phyloP scores from a whole-genome alignment of 345 rosid species.

The Citrus cavaleriei region DNA sequence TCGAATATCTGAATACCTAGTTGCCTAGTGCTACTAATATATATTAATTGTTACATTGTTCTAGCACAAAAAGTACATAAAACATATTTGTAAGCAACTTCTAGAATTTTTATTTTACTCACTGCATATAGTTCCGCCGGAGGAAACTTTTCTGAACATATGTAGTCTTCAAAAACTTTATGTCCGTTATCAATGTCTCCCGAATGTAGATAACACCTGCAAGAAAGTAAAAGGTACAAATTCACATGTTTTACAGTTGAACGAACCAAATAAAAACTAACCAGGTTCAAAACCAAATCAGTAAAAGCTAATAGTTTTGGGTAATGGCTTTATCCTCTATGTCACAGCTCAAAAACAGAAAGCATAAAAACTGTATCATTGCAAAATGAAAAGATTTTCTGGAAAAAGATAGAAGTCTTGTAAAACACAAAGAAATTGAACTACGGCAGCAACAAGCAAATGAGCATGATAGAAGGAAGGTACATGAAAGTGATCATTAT shows the following conservation, averaged over 20 bases:
- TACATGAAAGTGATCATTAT: not conserved
- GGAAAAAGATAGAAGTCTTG: not conserved
- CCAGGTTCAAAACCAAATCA: not conserved
- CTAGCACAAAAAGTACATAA: not conserved
- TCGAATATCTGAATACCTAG: not conserved
- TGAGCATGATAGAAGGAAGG: not conserved
- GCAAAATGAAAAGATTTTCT: not conserved
- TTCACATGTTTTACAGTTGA: not conserved
- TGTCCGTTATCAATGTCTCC: conserved; percentile 73
- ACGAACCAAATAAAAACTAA: conserved; percentile 3
- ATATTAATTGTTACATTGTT: not conserved
- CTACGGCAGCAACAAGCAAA: not conserved
- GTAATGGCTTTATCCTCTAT: not conserved
- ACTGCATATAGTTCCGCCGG: conserved; percentile 63
- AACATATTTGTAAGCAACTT: not conserved
- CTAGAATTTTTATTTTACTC: conserved; percentile 20
- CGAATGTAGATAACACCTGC: conserved; percentile 75
- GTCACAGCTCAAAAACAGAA: not conserved
- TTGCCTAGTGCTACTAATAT: not conserved
- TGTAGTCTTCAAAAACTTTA: conserved; percentile 55
- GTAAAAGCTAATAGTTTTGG: not conserved
- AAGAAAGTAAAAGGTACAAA: not conserved
- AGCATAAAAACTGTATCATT: not conserved
- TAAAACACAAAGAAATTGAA: not conserved
- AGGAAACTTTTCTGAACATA: conserved; percentile 47